These are phyloP conservation scores for Hyaloperonospora arabidopsidis DNA, from an alignment of 352 stramenopile genomes.

Conservation along the genomic window DNA sequence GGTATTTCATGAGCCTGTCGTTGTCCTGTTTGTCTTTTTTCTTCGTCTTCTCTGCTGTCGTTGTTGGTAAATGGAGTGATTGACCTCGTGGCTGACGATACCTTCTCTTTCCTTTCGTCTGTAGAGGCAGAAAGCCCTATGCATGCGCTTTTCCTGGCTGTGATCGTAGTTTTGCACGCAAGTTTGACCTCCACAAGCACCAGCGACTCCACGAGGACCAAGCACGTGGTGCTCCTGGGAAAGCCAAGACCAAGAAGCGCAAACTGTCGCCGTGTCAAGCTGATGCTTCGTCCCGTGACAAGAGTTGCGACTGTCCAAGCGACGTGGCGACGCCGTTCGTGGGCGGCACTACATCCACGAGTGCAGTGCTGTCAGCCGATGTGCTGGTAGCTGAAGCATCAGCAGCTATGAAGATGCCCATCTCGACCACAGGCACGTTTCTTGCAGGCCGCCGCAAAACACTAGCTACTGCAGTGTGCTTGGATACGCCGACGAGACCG, in stretches of 20 bases:
- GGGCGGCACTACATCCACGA: constrained; percentile 3
- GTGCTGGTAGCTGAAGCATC: constrained; percentile 12
- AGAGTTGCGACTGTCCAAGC: constrained; percentile 26
- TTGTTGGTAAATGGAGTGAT: no score
- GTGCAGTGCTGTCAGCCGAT: constrained; percentile 9
- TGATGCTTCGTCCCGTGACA: constrained; percentile 2
- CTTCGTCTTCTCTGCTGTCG: no score
- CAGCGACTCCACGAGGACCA: constrained; percentile 41
- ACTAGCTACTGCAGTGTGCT: constrained; percentile 13
- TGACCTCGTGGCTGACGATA: constrained; percentile 10
- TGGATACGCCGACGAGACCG: constrained; percentile 20
- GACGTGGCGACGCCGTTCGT: constrained; percentile 18
- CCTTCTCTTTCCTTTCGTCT: constrained; percentile 5
- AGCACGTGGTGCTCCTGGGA: constrained; percentile 12
- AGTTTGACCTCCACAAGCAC: constrained; percentile 73
- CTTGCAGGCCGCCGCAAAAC: constrained; percentile 16
- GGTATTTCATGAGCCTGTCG: constrained; percentile 1
- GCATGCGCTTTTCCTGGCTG: constrained; percentile 44
- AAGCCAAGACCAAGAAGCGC: constrained; percentile 29
- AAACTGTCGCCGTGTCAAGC: constrained; percentile 20
- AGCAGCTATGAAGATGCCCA: constrained; percentile 3
- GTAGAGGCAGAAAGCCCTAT: constrained; percentile 58
- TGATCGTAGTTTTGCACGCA: constrained; percentile 40
- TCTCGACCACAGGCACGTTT: constrained; percentile 6
- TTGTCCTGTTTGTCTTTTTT: constrained; percentile 4